Base-by-base conservation (phyloP, 306 rosid genomes). In the Adenanthera pavonina region DNA sequence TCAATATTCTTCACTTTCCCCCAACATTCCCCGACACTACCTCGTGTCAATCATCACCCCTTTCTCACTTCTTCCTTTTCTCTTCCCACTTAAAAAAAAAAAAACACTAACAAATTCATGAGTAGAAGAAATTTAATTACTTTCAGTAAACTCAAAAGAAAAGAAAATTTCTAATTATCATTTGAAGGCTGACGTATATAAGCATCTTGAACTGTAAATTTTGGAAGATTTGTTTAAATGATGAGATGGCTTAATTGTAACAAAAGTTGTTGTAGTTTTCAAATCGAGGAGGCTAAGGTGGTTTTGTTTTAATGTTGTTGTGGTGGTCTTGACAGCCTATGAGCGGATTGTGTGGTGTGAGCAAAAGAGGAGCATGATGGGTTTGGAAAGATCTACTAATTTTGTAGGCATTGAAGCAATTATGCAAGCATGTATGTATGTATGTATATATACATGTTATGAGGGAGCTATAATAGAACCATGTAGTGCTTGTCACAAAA, bases 311-410 rank as follows among this genome's bases (percentile, higher is more conserved):
- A 74, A 30, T 74, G 14, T 74, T 70, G 7, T 66, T 36, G 17
- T 35, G n/a, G n/a, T n/a, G n/a, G n/a, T n/a, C 82, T 86, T 82
- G 69, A 78, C 84, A 85, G 86, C 79, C 78, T 74, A 74, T 46
- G 60, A 70, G 54, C 77, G 48, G 72, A 15, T 20, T 43, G 74
- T n/a, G 44, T 30, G 5, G 25, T n/a, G 47, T 57, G 56, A 66
- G 47, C 8, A 67, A 48, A 79, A 14, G 11, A 43, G 76, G 11
- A 8, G 1, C 35, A 66, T 72, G 19, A 46, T 60, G 69, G 60
- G 66, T 66, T 64, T 76, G 61, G n/a, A n/a, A n/a, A n/a, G n/a
- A n/a, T n/a, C n/a, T n/a, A n/a, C n/a, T n/a, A n/a, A n/a, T n/a
- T n/a, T n/a, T n/a, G n/a, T n/a, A n/a, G n/a, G n/a, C n/a, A n/a